Evolutionary conservation across 768 basidiomycete species (phyloP).

Genomic region (Daedaleopsis nitida): DNA sequence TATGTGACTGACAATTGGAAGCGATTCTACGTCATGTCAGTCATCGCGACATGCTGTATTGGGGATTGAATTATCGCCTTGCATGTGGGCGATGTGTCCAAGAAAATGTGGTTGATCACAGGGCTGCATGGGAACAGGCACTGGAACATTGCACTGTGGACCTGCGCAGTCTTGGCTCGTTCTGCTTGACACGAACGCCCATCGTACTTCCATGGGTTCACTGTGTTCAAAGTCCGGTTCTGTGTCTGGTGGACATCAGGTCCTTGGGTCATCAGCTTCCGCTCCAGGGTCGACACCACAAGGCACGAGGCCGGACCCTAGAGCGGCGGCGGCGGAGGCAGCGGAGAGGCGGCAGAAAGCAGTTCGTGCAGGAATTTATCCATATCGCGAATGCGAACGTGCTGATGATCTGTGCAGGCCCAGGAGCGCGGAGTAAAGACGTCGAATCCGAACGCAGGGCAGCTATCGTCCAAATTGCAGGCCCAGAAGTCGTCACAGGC

Average conservation of each 20-base stretch:
- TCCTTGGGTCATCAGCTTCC: slow-evolving; percentile 19
- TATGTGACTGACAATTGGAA: not conserved
- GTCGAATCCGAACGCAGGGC: slow-evolving; percentile 48
- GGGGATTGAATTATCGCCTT: not conserved
- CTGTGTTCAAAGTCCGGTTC: slow-evolving; percentile 38
- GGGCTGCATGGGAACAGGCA: not conserved
- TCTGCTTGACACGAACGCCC: slow-evolving; percentile 9
- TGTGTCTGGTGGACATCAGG: slow-evolving; percentile 34
- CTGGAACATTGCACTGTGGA: not conserved
- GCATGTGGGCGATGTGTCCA: not conserved
- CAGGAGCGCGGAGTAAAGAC: slow-evolving; percentile 44
- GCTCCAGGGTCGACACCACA: slow-evolving; percentile 11
- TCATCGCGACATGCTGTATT: not conserved
- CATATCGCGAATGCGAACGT: not conserved
- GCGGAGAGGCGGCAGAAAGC: slow-evolving; percentile 37
- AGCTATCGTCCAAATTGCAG: slow-evolving; percentile 44
- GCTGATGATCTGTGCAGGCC: slow-evolving; percentile 29
- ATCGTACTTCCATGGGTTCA: slow-evolving; percentile 33
- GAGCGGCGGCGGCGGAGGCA: slow-evolving; percentile 37
- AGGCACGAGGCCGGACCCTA: slow-evolving; percentile 27
- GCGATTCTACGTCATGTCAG: not conserved
- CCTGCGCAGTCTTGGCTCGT: slow-evolving; percentile 2
- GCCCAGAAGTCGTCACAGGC: slow-evolving; percentile 36
- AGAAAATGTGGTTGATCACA: not conserved
- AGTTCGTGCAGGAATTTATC: slow-evolving; percentile 24